Evolutionary conservation across 805 yeast genomes (phyloP).

Genomic region (Candida caryicola): DNA sequence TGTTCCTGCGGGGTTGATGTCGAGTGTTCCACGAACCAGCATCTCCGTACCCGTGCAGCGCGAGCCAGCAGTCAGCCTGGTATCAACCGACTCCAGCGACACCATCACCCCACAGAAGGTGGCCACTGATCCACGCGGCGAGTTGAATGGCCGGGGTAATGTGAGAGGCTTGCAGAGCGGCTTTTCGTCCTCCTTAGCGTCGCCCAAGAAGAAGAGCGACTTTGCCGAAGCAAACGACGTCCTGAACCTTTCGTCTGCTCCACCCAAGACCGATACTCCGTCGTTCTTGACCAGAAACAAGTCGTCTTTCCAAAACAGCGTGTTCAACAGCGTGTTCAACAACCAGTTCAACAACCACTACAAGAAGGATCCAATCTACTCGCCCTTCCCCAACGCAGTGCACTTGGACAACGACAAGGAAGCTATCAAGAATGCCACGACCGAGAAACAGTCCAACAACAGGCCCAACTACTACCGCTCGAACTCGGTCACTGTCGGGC

Average conservation of each 20-base stretch:
- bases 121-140: not conserved
- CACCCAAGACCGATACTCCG: conserved; percentile 33
- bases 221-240: not conserved
- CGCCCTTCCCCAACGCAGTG: conserved; percentile 40
- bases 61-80: conserved; percentile 14
- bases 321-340: conserved; percentile 15
- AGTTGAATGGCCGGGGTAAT: no score
- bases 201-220: conserved; percentile 9
- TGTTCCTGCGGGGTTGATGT: conserved; percentile 39
- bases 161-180: no score
- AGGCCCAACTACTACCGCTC: conserved; percentile 35
- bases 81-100: conserved; percentile 15
- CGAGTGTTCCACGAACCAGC: conserved; percentile 26
- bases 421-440: conserved; percentile 17
- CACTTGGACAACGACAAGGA: conserved; percentile 38
- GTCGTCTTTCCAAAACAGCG: not conserved
- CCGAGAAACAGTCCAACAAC: conserved; percentile 15
- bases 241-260: conserved; percentile 35
- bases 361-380: conserved; percentile 41
- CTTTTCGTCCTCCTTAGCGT: not conserved
- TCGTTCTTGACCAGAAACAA: conserved; percentile 11
- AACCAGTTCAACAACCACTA: conserved; percentile 45
- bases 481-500: conserved; percentile 39
- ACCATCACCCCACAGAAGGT: conserved; percentile 14
- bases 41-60: conserved; percentile 14